These are phyloP conservation scores for Lactuca sativa DNA, from an alignment of 129 eudicot species.

Conservation along the genomic window DNA sequence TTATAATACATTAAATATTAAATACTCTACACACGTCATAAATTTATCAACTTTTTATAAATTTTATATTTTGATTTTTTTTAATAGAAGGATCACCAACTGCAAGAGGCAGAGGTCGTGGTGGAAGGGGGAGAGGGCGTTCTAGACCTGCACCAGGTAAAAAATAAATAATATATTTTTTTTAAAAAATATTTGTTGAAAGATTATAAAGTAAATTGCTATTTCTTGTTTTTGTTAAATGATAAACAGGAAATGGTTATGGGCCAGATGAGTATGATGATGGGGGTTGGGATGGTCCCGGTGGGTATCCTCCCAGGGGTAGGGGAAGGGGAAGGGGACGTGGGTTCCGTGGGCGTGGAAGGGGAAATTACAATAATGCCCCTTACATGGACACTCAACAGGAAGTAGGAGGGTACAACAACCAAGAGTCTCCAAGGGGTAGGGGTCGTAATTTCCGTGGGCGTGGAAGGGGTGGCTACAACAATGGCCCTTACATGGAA, in stretches of 20 bases:
- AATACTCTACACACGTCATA: background rate
- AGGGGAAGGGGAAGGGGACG: slow-evolving; percentile 92
- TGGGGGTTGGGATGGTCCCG: slow-evolving; percentile 79
- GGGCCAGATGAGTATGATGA: slow-evolving; percentile 66
- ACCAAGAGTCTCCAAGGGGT: slow-evolving; percentile 67
- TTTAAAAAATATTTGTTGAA: too few species aligned
- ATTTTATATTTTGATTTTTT: background rate
- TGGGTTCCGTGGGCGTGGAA: slow-evolving; percentile 77
- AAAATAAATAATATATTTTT: too few species aligned
- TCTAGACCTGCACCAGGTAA: slow-evolving; percentile 66
- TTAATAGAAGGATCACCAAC: slow-evolving; percentile 80
- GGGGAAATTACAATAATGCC: slow-evolving; percentile 65
- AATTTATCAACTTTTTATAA: background rate
- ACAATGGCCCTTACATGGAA: slow-evolving; percentile 59
- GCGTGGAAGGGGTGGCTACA: slow-evolving; percentile 89
- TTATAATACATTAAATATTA: too few species aligned
- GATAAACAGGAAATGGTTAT: slow-evolving; percentile 58
- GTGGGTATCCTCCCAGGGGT: slow-evolving; percentile 71
- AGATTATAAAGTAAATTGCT: background rate
- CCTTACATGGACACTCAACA: slow-evolving; percentile 63
- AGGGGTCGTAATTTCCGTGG: slow-evolving; percentile 82
- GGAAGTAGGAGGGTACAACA: slow-evolving; percentile 66
- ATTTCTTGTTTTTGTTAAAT: background rate
- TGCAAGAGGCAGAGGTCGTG: slow-evolving; percentile 92
- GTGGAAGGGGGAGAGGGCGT: slow-evolving; percentile 90